Evolutionary conservation across 2,329 filamentous ascomycete species (phyloP).

Genomic region (Akanthomyces uredinophilus): DNA sequence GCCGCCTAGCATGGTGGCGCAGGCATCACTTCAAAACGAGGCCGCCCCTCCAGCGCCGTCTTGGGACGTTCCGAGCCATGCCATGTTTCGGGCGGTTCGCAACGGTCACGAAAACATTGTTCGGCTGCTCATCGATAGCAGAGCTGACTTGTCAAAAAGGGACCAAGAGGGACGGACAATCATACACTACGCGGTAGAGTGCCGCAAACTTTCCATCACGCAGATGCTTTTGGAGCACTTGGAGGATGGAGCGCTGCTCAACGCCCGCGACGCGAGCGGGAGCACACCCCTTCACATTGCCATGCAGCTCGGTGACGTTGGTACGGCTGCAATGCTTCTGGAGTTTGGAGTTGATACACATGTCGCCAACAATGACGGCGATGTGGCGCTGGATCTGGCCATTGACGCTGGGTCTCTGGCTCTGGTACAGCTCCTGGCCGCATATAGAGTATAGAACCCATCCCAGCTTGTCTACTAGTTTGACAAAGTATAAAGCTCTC

Average conservation of each 20-base stretch:
- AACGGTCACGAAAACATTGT: background rate
- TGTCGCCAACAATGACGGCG: background rate
- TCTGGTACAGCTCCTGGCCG: background rate
- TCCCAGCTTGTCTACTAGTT: too few species aligned
- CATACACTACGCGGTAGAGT: background rate
- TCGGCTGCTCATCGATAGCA: too few species aligned
- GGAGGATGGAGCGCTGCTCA: too few species aligned
- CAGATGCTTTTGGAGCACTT: background rate
- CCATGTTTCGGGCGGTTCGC: background rate
- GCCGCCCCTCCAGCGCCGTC: background rate
- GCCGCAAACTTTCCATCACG: background rate
- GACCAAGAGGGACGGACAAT: background rate
- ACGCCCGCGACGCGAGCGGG: too few species aligned
- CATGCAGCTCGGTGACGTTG: too few species aligned
- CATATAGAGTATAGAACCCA: background rate
- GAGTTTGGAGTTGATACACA: background rate
- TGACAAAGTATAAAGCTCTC: too few species aligned
- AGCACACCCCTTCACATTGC: too few species aligned
- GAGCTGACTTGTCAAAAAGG: too few species aligned
- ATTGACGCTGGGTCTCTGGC: background rate
- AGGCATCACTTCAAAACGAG: background rate
- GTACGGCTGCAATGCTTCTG: background rate
- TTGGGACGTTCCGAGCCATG: background rate
- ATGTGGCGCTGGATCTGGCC: background rate
- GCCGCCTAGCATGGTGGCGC: background rate